Base-by-base conservation (phyloP, 164 flowering plant genomes). In the Aristolochia contorta region DNA sequence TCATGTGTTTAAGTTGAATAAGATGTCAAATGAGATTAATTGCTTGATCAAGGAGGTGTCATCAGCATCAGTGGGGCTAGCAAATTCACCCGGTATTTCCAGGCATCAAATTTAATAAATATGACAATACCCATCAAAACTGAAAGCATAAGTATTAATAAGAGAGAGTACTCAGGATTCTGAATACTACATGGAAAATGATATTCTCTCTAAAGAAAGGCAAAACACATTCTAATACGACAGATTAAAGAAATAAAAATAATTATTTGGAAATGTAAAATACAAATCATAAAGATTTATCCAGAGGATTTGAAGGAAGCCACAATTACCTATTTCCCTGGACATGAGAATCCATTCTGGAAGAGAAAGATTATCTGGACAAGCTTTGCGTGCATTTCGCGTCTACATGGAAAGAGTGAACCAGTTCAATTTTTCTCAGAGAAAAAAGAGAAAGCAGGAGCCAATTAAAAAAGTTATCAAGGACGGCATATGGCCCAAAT, bases 341-440 rank as follows among this genome's bases (percentile, higher is more conserved):
- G 99, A 80, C 57, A 85, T 83, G 41, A 77, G 67, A 74, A 90
- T 75, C 99, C 99, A 93, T 51, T 86, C 89, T 25, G 99, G 99
- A 60, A 82, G 87, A 22, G 85, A 57, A 62, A 78, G 71, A 47
- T 78, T 92, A 65, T 63, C 79, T 12, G 97, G 92, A 72, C 96
- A 90, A 67, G 97, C 99, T 66, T 86, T 93, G 16, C 96, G 95
- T 24, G 84, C 97, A 78, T 83, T 85, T 70, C 91, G 78, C 59
- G 92, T 86, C 99, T 93, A 64, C 66, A 66, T 59, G 30, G 20
- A 47, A 57, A 64, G 58, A 16, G 23, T 24, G 56, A 46, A 67
- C 21, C 1, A 52, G 49, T n/a, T 60, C 62, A 64, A 59, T 61
- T 58, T 23, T n/a, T 57, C 16, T 0, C 4, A 33, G n/a, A 13